Conservation (phyloP, 2,329 filamentous ascomycete species). For the Alternaria sp. region DNA sequence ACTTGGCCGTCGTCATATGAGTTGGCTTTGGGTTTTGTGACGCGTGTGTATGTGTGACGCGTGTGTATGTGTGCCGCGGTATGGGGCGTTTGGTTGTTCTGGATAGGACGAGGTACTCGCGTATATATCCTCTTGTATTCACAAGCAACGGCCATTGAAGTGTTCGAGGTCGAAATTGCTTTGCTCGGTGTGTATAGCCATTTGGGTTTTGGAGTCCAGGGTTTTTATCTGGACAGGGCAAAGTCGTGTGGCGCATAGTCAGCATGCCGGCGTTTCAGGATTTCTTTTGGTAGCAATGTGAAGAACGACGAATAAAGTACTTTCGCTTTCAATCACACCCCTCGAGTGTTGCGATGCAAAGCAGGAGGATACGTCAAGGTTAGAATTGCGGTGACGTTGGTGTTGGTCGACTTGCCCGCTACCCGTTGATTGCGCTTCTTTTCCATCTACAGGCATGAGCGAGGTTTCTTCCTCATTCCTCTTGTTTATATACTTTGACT, state of each 20-base stretch:
- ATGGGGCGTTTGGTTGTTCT: conserved; percentile 6
- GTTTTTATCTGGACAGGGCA: background rate
- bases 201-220: background rate
- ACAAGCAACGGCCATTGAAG: conserved; percentile 25
- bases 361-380: too few species aligned
- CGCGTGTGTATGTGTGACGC: background rate
- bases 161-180: conserved; percentile 27
- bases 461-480: too few species aligned
- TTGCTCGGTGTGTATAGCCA: conserved; percentile 12
- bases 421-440: too few species aligned
- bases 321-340: background rate
- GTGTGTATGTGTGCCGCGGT: background rate
- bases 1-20: background rate
- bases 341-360: background rate
- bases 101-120: conserved; percentile 6
- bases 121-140: conserved; percentile 3
- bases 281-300: conserved; percentile 2
- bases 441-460: too few species aligned
- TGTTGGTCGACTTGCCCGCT: too few species aligned
- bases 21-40: background rate
- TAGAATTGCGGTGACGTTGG: too few species aligned
- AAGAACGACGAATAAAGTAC: background rate
- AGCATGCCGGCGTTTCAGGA: conserved; percentile 3
- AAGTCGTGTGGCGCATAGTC: conserved; percentile 3
- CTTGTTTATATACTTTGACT: too few species aligned